These are phyloP conservation scores for Alternaria consortialis DNA, from an alignment of 2,329 filamentous ascomycete species.

Conservation along the genomic window DNA sequence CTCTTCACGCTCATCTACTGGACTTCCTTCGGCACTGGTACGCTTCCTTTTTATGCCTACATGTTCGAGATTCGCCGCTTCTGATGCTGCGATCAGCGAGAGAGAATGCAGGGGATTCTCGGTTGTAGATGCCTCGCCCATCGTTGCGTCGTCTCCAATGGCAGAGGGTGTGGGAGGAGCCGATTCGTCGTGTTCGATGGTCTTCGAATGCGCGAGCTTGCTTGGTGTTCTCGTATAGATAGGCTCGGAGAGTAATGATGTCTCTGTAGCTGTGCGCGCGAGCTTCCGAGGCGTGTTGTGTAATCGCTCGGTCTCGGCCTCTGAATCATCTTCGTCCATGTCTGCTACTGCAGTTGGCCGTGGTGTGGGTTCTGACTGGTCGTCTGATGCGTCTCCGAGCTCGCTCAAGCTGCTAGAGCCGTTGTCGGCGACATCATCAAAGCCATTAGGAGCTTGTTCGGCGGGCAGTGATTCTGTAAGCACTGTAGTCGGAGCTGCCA, in stretches of 20 bases:
- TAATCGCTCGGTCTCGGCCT: constrained; percentile 93
- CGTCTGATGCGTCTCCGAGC: constrained; percentile 81
- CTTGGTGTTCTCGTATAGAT: constrained; percentile 48
- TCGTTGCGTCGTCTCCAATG: constrained; percentile 23
- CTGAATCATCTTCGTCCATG: constrained; percentile 71
- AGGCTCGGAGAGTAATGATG: constrained; percentile 45
- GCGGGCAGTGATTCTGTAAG: constrained; percentile 24
- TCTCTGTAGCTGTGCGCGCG: constrained; percentile 49
- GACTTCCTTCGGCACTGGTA: constrained; percentile 51
- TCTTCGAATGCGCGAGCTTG: constrained; percentile 48
- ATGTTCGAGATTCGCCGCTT: constrained; percentile 43
- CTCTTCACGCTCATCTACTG: constrained; percentile 45
- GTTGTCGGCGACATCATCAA: constrained; percentile 63
- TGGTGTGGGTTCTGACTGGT: constrained; percentile 51
- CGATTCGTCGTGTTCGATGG: constrained; percentile 43
- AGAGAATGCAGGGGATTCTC: constrained; percentile 44
- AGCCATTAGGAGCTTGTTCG: constrained; percentile 23
- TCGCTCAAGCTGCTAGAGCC: constrained; percentile 92
- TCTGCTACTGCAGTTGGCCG: constrained; percentile 32
- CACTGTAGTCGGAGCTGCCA: constrained; percentile 33
- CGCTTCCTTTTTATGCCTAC: constrained; percentile 57
- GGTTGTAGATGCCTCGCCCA: constrained; percentile 26
- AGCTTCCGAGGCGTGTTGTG: constrained; percentile 83
- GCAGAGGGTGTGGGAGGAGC: constrained; percentile 40
- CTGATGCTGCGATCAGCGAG: constrained; percentile 42